A percentile compares a stretch with the other conserved stretches of the same genome.
phyloP scores from a whole-genome alignment of 2,329 filamentous ascomycete genomes.

The Pestalotiopsis sp. region DNA sequence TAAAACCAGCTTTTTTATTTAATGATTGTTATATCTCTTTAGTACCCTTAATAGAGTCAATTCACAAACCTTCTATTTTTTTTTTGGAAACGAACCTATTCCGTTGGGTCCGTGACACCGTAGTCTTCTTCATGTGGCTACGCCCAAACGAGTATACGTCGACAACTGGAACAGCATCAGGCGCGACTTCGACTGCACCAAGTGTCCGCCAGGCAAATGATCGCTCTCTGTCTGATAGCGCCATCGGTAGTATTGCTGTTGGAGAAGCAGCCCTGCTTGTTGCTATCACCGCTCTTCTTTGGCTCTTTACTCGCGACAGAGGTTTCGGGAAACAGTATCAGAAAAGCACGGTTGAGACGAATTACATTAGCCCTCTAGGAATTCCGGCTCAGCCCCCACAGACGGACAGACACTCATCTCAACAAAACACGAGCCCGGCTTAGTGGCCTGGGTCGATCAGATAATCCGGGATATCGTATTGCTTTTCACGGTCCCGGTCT shows the following conservation, averaged over 20 bases:
- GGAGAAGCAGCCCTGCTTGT: constrained; percentile 48
- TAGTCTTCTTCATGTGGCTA: no score
- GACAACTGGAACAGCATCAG: constrained; percentile 15
- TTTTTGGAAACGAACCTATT: no score
- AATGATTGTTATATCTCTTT: no score
- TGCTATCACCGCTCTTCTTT: constrained; percentile 47
- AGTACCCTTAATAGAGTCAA: no score
- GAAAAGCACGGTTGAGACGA: constrained; percentile 27
- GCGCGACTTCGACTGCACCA: constrained; percentile 19
- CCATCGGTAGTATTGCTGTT: constrained; percentile 62
- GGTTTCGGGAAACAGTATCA: constrained; percentile 38
- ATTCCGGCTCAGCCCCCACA: constrained; percentile 16
- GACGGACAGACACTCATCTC: constrained; percentile 12
- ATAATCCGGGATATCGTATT: no score
- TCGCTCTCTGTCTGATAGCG: constrained; percentile 40
- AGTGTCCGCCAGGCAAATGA: not conserved
- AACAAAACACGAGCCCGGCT: constrained; percentile 15
- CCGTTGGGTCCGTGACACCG: no score
- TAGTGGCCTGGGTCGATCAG: no score
- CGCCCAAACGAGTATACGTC: constrained; percentile 44
- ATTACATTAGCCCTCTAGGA: constrained; percentile 19
- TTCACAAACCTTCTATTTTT: no score
- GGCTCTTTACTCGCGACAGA: constrained; percentile 45
- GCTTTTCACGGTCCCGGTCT: no score
- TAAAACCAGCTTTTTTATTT: no score